Evolutionary conservation across 108 stramenopile genomes (phyloP).

Genomic region (Pseudonitzschia delicatissima): DNA sequence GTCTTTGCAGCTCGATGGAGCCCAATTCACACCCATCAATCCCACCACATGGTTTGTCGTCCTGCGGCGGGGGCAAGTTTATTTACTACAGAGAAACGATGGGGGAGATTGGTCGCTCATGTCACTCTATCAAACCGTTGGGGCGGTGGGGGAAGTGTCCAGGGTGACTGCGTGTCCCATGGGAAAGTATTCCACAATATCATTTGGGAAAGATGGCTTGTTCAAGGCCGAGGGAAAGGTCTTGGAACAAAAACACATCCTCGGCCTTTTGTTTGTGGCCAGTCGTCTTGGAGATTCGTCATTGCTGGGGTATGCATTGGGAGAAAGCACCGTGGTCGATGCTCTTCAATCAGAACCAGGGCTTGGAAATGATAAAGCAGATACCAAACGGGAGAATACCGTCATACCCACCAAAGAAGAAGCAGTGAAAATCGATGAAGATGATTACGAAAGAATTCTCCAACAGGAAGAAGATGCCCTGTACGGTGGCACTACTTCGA

Average conservation of each 20-base stretch:
- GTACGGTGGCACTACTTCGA: conserved; percentile 42
- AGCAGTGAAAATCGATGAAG: neutral
- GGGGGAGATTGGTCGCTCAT: conserved; percentile 46
- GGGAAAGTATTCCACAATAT: conserved; percentile 12
- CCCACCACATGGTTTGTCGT: conserved; percentile 57
- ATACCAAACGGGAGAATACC: conserved; percentile 19
- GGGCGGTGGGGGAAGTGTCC: conserved; percentile 67
- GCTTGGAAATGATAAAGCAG: conserved; percentile 2
- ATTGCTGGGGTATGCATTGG: conserved; percentile 69
- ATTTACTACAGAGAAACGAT: conserved; percentile 52
- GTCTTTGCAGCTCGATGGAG: conserved; percentile 72
- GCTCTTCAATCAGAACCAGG: conserved; percentile 31
- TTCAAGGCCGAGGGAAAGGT: neutral
- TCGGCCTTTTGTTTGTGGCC: conserved; percentile 72
- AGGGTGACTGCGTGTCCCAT: conserved; percentile 40
- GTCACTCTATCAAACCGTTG: conserved; percentile 59
- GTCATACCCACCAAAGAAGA: conserved; percentile 11
- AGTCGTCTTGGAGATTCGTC: conserved; percentile 83
- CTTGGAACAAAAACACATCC: conserved; percentile 3
- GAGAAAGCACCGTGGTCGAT: conserved; percentile 24
- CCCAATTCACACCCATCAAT: conserved; percentile 42
- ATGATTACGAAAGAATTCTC: conserved; percentile 42
- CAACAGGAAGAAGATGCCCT: conserved; percentile 74
- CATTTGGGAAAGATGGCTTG: neutral
- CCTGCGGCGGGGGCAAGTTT: conserved; percentile 60